Percentiles rank a stretch among this genome's conserved stretches.
These are phyloP conservation scores for Chaetomiaceae sp. DNA, from an alignment of 2,329 filamentous ascomycete genomes.

Conservation along the genomic window DNA sequence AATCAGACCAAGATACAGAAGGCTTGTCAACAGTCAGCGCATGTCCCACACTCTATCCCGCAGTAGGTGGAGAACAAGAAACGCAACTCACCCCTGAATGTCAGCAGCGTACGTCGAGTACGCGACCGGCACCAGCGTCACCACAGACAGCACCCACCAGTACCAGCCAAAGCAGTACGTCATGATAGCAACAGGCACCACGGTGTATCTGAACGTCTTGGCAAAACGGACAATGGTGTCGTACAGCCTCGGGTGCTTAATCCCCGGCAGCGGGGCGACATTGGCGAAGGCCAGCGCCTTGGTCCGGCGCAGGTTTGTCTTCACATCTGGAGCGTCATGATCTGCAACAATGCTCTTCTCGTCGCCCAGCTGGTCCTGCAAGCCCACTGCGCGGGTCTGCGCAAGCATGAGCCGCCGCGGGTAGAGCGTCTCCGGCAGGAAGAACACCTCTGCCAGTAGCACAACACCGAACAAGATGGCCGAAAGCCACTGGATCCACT, in stretches of 20 bases:
- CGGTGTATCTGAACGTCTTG: constrained; percentile 40
- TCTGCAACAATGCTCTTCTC: neutral
- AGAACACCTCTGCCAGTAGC: constrained; percentile 40
- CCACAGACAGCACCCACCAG: constrained; percentile 28
- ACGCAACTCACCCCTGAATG: constrained; percentile 37
- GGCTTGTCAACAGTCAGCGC: too few species aligned
- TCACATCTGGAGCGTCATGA: neutral
- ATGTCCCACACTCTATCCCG: too few species aligned
- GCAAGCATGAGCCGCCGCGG: constrained; percentile 44
- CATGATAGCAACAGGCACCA: constrained; percentile 39
- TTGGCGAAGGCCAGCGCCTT: constrained; percentile 41
- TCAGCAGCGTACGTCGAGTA: constrained; percentile 43
- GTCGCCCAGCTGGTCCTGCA: neutral
- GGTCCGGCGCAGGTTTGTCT: constrained; percentile 29
- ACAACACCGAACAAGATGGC: constrained; percentile 47
- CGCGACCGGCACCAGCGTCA: constrained; percentile 35
- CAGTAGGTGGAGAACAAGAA: too few species aligned
- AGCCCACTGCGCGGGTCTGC: neutral
- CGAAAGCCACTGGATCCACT: constrained; percentile 50
- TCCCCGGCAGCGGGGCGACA: constrained; percentile 40
- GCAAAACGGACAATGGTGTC: constrained; percentile 40
- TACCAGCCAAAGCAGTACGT: constrained; percentile 50
- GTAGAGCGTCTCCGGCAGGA: constrained; percentile 52
- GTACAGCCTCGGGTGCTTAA: constrained; percentile 45
- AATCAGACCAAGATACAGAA: constrained; percentile 48